Base-by-base conservation (phyloP, 139 green algal species). In the Closterium sp. region DNA sequence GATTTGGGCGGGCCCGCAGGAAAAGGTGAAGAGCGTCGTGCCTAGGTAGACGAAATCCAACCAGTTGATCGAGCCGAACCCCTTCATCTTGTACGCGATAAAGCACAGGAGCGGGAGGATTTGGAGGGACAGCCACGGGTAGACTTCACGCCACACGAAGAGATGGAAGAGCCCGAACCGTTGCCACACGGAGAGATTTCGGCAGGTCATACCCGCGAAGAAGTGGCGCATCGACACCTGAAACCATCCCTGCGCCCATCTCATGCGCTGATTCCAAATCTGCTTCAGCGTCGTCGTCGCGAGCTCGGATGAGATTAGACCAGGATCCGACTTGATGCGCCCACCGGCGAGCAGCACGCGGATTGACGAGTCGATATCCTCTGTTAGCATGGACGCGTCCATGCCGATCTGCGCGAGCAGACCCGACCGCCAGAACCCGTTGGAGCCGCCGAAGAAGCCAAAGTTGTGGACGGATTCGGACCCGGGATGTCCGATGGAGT, bases 201-300 rank as follows among this genome's bases (percentile, higher is more conserved):
- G 34, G 64, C n/a, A 91, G 12, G 55, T 35, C 34, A 88, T 88
- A 16, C 55, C 76, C 23, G 55, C n/a, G 9, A 91, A 32, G 31
- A 87, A 88, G 21, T 69, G 76, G 19, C 55, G 36, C 34, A 69
- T 36, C 32, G 55, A 36, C 88, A 91, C 88, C 88, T 91, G 88
- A 76, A 89, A 91, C 88, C 88, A 91, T 3, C 88, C 88, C 64
- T 91, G 88, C 21, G 88, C 55, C 88, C 88, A 91, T 31, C 88
- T 34, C 31, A 91, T 34, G 64, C 88, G 88, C 64, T 91, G 88
- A 34, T 91, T 91, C 84, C 84, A 87, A 34, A 87, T 87, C 84
- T 87, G 84, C 84, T 33, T 33, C 10, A 87, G 23, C 9, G 84
- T 87, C 31, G 84, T 87, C 23, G 84, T 87, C 4, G 84, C 84